Base-by-base conservation (phyloP, 2,329 filamentous ascomycete species). In the Aphanoascus verrucosus region DNA sequence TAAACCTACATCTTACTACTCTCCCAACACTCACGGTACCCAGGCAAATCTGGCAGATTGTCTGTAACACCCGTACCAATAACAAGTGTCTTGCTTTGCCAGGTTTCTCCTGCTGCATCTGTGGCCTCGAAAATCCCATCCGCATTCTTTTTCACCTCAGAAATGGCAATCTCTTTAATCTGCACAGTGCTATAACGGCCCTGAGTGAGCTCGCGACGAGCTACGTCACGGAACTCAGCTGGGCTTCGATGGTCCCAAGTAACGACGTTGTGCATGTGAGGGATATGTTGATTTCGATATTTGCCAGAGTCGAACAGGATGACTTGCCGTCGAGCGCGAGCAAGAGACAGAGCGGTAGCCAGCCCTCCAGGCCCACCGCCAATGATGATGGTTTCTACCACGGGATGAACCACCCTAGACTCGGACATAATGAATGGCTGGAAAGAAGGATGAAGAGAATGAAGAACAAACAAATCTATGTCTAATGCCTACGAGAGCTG, bases 21-120 rank as follows among this genome's bases (percentile, higher is more conserved):
- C 7, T 69, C 75, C 78, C 78, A 84, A 52, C 75, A 76, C 40
- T 81, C 75, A 0, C 58, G 67, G 56, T 79, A 83, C 0, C 81
- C 80, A 1, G 69, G 61, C 1, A 82, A 74, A 12, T 74, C 68
- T 0, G 75, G 76, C 32, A 76, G 61, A 0, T 78, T 58, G 57
- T 84, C 81, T 20, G 61, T 64, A 0, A 77, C 69, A 0, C 81
- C 81, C 0, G 68, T 78, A 0, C 77, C 80, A 0, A 84, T 64
- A 0, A 80, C 73, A 1, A 84, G 51, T 55, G 78, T 82, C 45
- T 69, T 69, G 0, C 78, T 79, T 8, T 63, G 58, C 59, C 74
- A 82, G 0, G 59, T 61, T 1, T 63, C 60, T 0, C 76, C 77
- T 0, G 65, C 35, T 1, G 62, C 66, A 55, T 80, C 78, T 2